These are phyloP conservation scores for Aspergillus glaucus DNA, from an alignment of 2,329 filamentous ascomycete genomes.

Conservation along the genomic window DNA sequence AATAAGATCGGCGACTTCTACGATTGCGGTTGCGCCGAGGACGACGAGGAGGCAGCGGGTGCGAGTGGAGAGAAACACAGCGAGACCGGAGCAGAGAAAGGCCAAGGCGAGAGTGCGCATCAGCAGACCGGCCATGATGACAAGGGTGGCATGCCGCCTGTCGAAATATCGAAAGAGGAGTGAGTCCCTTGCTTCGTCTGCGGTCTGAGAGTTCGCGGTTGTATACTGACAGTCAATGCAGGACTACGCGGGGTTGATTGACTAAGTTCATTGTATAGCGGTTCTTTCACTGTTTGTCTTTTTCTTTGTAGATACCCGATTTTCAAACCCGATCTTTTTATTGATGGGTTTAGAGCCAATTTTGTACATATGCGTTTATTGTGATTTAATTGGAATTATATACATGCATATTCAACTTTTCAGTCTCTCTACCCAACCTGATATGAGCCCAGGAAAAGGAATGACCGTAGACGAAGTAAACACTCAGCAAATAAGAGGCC, in stretches of 20 bases:
- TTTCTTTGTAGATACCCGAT: constrained; percentile 2
- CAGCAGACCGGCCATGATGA: background rate
- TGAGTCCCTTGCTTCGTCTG: constrained; percentile 16
- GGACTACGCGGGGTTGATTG: constrained; percentile 22
- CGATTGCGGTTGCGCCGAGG: constrained; percentile 59
- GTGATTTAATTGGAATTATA: constrained; percentile 1
- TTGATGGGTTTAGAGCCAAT: background rate
- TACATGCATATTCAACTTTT: constrained; percentile 1
- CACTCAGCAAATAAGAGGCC: background rate
- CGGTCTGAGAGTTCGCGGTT: background rate
- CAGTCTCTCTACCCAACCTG: background rate
- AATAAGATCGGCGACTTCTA: constrained; percentile 61
- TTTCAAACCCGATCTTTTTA: background rate
- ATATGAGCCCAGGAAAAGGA: background rate
- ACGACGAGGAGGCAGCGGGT: constrained; percentile 34
- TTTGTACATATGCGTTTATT: constrained; percentile 5
- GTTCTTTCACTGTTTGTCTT: background rate
- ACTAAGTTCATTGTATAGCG: constrained; percentile 2
- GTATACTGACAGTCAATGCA: constrained; percentile 12
- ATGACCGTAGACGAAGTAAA: background rate
- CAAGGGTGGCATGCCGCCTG: constrained; percentile 13
- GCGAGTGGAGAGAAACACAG: background rate
- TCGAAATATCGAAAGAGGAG: constrained; percentile 33
- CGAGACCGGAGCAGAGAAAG: constrained; percentile 1
- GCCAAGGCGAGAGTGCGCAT: background rate